phyloP scores from a whole-genome alignment of 768 basidiomycete species.

The Agaricus subrufescens region DNA sequence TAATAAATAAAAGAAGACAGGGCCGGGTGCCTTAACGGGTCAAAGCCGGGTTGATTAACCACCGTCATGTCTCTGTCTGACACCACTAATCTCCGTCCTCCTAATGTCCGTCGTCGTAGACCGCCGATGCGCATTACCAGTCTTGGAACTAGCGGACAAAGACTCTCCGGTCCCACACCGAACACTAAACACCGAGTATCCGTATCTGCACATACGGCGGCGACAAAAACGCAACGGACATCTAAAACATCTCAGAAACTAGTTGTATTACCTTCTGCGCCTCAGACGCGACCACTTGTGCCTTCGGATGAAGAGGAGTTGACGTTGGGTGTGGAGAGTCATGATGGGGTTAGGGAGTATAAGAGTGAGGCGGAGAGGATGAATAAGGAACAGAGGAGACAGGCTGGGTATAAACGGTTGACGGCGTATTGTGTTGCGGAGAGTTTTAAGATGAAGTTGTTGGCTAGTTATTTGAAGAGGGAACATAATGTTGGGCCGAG shows the following conservation, averaged over 20 bases:
- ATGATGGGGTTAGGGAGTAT: conserved; percentile 65
- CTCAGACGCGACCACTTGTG: conserved; percentile 72
- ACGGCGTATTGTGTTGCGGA: conserved; percentile 91
- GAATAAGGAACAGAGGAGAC: conserved; percentile 79
- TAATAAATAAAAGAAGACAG: too few relatives aligned
- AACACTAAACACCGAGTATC: neutral
- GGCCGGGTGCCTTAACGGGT: too few relatives aligned
- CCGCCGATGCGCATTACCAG: conserved; percentile 2
- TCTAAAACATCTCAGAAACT: conserved; percentile 92
- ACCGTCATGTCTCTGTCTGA: neutral
- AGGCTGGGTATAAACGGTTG: conserved; percentile 74
- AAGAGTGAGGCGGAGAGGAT: conserved; percentile 87
- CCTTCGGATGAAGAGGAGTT: conserved; percentile 7
- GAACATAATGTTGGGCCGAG: conserved; percentile 89
- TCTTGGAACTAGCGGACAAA: conserved; percentile 4
- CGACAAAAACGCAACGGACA: conserved; percentile 63
- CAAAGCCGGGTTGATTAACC: neutral
- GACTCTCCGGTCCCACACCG: neutral
- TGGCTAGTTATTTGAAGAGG: conserved; percentile 83
- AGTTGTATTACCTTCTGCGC: conserved; percentile 84
- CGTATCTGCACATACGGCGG: conserved; percentile 7
- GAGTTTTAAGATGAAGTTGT: conserved; percentile 75
- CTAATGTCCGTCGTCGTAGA: neutral
- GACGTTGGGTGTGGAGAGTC: conserved; percentile 16
- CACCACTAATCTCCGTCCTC: neutral